These are phyloP conservation scores for Termitomyces titanicus DNA, from an alignment of 768 basidiomycete species.

Conservation along the genomic window DNA sequence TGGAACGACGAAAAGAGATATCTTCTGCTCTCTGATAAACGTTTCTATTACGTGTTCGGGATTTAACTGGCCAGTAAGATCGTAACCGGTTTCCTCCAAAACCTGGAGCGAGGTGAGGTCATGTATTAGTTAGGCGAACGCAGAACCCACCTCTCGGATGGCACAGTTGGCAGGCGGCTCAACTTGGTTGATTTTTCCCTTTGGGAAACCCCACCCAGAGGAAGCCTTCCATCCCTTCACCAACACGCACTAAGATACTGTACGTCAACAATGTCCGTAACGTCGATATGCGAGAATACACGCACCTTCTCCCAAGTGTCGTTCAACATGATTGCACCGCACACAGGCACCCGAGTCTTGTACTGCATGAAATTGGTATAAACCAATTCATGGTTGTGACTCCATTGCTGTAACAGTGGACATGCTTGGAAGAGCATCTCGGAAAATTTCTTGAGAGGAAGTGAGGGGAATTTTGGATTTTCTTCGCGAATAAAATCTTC, in stretches of 20 bases:
- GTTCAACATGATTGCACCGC: slow-evolving; percentile 96
- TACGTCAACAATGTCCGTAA: slow-evolving; percentile 4
- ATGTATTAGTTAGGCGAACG: neutral
- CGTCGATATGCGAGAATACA: neutral
- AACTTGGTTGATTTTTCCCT: slow-evolving; percentile 98
- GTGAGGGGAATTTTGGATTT: slow-evolving; percentile 81
- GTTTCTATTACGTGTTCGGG: slow-evolving; percentile 74
- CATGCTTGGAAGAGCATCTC: slow-evolving; percentile 85
- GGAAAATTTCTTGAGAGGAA: slow-evolving; percentile 90
- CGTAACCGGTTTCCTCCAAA: slow-evolving; percentile 95
- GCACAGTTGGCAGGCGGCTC: slow-evolving; percentile 86
- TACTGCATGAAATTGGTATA: slow-evolving; percentile 93
- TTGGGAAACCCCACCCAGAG: slow-evolving; percentile 98
- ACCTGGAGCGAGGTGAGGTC: slow-evolving; percentile 50
- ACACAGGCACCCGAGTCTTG: slow-evolving; percentile 95
- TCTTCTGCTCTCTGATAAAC: slow-evolving; percentile 85
- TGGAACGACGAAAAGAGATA: slow-evolving; percentile 87
- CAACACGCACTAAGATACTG: slow-evolving; percentile 70
- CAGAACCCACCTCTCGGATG: slow-evolving; percentile 73
- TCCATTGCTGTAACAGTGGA: slow-evolving; percentile 79
- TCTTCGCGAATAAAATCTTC: slow-evolving; percentile 97
- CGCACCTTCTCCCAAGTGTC: slow-evolving; percentile 87
- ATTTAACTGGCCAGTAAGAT: slow-evolving; percentile 65
- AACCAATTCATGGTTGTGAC: slow-evolving; percentile 78
- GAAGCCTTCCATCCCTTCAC: slow-evolving; percentile 98